phyloP scores from a whole-genome alignment of 108 stramenopile genomes.

The Cyclostephanos invisitatus region DNA sequence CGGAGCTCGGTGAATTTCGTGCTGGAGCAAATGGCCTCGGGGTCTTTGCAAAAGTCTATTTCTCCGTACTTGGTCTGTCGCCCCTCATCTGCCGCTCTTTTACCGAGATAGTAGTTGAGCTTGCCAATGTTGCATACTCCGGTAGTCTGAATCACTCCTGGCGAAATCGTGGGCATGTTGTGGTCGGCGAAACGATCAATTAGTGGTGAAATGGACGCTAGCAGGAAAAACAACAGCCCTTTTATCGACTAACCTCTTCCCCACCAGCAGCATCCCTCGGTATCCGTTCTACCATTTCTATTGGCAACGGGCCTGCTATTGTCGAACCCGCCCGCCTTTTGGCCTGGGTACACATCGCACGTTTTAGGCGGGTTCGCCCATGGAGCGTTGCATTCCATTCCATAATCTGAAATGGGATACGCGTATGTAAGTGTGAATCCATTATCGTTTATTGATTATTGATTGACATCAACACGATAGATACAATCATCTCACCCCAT shows the following conservation, averaged over 20 bases:
- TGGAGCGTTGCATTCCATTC: slow-evolving; percentile 38
- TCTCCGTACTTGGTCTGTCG: slow-evolving; percentile 45
- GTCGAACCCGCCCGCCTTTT: slow-evolving; percentile 49
- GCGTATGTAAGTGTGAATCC: slow-evolving; percentile 36
- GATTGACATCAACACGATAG: background rate
- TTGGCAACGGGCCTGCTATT: slow-evolving; percentile 40
- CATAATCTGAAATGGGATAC: slow-evolving; percentile 47
- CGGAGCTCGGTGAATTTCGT: slow-evolving; percentile 36
- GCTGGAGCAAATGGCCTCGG: slow-evolving; percentile 48
- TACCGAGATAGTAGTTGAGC: slow-evolving; percentile 46
- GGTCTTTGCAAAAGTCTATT: slow-evolving; percentile 51
- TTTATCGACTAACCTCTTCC: no score
- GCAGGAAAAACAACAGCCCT: no score
- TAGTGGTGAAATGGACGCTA: no score
- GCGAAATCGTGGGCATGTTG: no score
- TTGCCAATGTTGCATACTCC: slow-evolving; percentile 54
- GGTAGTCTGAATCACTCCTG: slow-evolving; percentile 56
- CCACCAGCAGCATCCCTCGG: slow-evolving; percentile 65
- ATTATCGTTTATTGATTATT: slow-evolving; percentile 12
- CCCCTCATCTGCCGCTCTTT: slow-evolving; percentile 48
- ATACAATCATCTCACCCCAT: no score
- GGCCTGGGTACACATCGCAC: slow-evolving; percentile 50
- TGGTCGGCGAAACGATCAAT: no score
- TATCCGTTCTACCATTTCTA: slow-evolving; percentile 48
- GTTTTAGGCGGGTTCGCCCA: slow-evolving; percentile 48